Evolutionary conservation across 1,139 yeast species (phyloP).

Genomic region (Hemisphaericaspora xylofermentans): DNA sequence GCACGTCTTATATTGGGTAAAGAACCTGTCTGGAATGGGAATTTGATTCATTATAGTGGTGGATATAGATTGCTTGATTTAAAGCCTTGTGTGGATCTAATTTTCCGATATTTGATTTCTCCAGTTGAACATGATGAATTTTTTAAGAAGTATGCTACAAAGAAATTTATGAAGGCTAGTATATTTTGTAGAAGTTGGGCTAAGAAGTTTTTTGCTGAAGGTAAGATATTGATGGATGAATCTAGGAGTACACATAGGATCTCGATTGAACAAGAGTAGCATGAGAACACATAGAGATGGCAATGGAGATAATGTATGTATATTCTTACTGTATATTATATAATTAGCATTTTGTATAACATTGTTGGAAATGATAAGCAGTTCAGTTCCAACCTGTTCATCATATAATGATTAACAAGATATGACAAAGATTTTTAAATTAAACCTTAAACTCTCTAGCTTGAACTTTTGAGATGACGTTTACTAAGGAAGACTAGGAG

Average conservation of each 20-base stretch:
- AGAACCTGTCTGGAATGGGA: slow-evolving; percentile 75
- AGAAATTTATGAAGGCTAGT: slow-evolving; percentile 89
- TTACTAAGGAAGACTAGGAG: too few species aligned
- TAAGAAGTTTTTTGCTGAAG: slow-evolving; percentile 50
- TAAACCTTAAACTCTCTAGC: too few species aligned
- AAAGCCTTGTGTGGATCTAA: slow-evolving; percentile 67
- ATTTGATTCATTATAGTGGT: slow-evolving; percentile 85
- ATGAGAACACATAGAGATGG: not conserved
- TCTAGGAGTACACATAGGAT: slow-evolving; percentile 16
- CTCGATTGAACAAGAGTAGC: slow-evolving; percentile 10
- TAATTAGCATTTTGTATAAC: slow-evolving; percentile 1
- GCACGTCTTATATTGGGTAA: slow-evolving; percentile 77
- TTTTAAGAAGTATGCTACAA: slow-evolving; percentile 89
- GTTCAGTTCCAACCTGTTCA: not conserved
- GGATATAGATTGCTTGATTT: slow-evolving; percentile 80
- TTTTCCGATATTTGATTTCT: slow-evolving; percentile 73
- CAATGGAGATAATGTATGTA: not conserved
- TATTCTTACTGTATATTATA: not conserved
- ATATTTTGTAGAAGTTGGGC: slow-evolving; percentile 92
- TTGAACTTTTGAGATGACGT: too few species aligned
- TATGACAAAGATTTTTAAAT: not conserved
- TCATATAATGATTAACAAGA: too few species aligned
- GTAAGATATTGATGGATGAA: slow-evolving; percentile 27
- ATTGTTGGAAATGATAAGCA: not conserved
- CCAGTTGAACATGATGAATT: slow-evolving; percentile 94